Evolutionary conservation across 306 rosid species (phyloP).

Genomic region (Medicago truncatula): DNA sequence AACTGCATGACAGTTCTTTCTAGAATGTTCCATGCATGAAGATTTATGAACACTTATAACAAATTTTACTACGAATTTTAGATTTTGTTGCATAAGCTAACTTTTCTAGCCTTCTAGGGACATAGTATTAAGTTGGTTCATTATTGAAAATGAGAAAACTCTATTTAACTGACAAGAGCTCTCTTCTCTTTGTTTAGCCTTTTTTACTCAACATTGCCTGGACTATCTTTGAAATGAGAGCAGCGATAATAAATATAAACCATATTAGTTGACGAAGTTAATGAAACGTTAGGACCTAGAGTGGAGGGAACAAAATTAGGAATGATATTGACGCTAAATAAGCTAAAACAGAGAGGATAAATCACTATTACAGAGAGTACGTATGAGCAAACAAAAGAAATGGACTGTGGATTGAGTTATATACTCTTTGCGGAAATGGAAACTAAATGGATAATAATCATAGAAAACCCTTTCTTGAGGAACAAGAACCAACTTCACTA

Average conservation of each 20-base stretch:
- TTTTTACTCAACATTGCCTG: neutral
- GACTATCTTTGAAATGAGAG: constrained; percentile 24
- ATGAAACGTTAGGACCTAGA: neutral
- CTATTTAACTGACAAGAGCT: constrained; percentile 1
- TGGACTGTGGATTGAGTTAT: neutral
- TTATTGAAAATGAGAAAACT: constrained; percentile 7
- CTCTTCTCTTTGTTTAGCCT: constrained; percentile 2
- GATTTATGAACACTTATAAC: constrained; percentile 3
- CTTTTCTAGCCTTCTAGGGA: neutral
- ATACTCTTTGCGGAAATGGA: neutral
- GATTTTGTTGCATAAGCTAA: constrained; percentile 25
- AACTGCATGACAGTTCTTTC: constrained; percentile 24
- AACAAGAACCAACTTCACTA: constrained; percentile 3
- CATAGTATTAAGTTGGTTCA: constrained; percentile 13
- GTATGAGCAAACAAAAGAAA: neutral
- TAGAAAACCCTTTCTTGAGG: neutral
- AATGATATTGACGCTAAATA: neutral
- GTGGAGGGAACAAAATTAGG: neutral
- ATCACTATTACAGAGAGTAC: neutral
- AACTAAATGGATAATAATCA: neutral
- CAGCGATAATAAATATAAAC: constrained; percentile 1
- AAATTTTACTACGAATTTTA: neutral
- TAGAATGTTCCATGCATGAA: constrained; percentile 26
- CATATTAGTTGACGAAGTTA: neutral
- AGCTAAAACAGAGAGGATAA: neutral